These are phyloP conservation scores for Ilex paraguariensis DNA, from an alignment of 305 asterid genomes.

Conservation along the genomic window DNA sequence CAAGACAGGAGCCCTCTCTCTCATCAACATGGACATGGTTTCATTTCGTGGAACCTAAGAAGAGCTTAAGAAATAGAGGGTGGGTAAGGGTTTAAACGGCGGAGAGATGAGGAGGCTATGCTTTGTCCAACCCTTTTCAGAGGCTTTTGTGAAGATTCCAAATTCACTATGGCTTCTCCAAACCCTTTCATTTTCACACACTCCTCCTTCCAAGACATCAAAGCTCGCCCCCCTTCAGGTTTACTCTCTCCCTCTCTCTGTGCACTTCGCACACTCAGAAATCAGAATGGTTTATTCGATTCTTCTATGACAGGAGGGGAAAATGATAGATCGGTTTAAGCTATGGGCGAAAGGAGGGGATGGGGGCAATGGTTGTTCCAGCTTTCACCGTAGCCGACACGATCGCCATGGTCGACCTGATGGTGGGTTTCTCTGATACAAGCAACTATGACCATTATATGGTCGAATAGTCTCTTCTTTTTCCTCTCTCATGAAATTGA, in stretches of 20 bases:
- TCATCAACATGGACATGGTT: not conserved
- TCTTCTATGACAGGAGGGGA: conserved; percentile 62
- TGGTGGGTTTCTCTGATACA: conserved; percentile 46
- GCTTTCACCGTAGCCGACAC: conserved; percentile 74
- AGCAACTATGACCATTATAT: not conserved
- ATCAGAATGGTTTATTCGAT: conserved; percentile 6
- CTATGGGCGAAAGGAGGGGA: conserved; percentile 92
- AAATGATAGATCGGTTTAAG: conserved; percentile 74
- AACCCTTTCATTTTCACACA: conserved; percentile 50
- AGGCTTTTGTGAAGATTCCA: conserved; percentile 24
- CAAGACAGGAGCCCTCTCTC: no score
- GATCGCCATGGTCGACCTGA: conserved; percentile 85
- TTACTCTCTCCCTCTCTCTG: conserved; percentile 4
- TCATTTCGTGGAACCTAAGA: not conserved
- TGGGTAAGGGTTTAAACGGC: no score
- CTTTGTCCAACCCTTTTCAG: conserved; percentile 24
- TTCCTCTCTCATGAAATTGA: not conserved
- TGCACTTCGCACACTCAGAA: conserved; percentile 1
- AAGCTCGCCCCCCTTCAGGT: conserved; percentile 81
- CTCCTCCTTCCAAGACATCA: conserved; percentile 33
- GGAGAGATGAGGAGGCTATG: conserved; percentile 48
- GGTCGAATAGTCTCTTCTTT: not conserved
- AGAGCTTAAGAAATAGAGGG: not conserved
- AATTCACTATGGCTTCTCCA: conserved; percentile 38
- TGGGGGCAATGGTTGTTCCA: conserved; percentile 89